Percentiles rank a stretch among this genome's conserved stretches.
phyloP scores from a whole-genome alignment of 306 rosid genomes.

The Castanospermum australe region DNA sequence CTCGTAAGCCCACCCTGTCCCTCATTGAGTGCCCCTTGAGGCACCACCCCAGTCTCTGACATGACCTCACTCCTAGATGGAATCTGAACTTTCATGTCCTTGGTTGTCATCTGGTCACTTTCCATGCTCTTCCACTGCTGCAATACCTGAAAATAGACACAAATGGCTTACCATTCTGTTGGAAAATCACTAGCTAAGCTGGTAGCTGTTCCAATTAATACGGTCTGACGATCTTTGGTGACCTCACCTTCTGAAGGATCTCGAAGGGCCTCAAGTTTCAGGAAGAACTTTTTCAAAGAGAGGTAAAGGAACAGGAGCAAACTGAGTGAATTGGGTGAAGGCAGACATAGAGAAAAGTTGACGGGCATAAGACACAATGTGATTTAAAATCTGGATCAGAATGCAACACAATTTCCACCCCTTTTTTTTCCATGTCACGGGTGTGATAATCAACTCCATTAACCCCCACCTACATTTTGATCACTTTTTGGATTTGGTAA shows the following conservation, averaged over 20 bases:
- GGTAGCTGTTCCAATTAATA: not conserved
- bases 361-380: not conserved
- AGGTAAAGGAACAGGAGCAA: not conserved
- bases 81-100: conserved; percentile 46
- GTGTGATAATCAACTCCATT: conserved; percentile 38
- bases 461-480: conserved; percentile 42
- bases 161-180: not conserved
- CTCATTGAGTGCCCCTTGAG: conserved; percentile 33
- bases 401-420: not conserved
- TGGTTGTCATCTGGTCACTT: conserved; percentile 18
- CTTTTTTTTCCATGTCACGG: conserved; percentile 45
- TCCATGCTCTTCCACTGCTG: conserved; percentile 30
- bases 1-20: conserved; percentile 45
- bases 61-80: conserved; percentile 18
- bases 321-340: not conserved
- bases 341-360: not conserved
- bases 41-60: conserved; percentile 25
- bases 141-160: not conserved
- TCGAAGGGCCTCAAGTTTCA: not conserved
- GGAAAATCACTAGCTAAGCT: not conserved
- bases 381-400: conserved; percentile 21
- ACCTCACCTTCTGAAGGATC: conserved; percentile 12
- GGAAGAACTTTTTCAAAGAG: not conserved
- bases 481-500: conserved; percentile 36
- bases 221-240: not conserved